A percentile compares a stretch with the other conserved stretches of the same genome.
phyloP scores from a whole-genome alignment of 2,329 filamentous ascomycete species.

The Sporothrix pallida region DNA sequence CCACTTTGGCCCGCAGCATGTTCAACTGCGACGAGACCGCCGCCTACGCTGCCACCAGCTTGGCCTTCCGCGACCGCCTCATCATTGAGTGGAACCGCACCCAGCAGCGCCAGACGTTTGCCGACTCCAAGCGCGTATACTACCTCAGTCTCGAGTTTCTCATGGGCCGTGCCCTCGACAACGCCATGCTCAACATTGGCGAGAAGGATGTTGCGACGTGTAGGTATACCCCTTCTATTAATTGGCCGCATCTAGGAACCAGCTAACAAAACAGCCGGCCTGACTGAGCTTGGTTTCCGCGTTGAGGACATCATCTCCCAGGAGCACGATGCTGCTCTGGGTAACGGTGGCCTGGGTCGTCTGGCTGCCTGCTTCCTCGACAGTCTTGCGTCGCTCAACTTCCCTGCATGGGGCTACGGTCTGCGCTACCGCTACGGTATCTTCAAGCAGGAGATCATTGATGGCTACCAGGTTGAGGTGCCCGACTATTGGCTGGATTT shows the following conservation, averaged over 20 bases:
- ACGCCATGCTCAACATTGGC: slow-evolving; percentile 96
- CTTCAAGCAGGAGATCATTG: slow-evolving; percentile 99
- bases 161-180: slow-evolving; percentile 95
- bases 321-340: slow-evolving; percentile 94
- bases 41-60: slow-evolving; percentile 86
- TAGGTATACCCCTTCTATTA: too few relatives aligned
- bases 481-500: slow-evolving; percentile 99
- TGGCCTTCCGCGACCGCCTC: slow-evolving; percentile 91
- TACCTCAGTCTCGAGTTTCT: slow-evolving; percentile 97
- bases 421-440: slow-evolving; percentile 95
- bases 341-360: slow-evolving; percentile 93
- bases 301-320: slow-evolving; percentile 95
- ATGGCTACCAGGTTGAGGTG: slow-evolving; percentile 97
- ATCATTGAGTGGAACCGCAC: slow-evolving; percentile 98
- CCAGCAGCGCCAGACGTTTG: slow-evolving; percentile 91
- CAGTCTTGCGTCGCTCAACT: slow-evolving; percentile 92
- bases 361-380: slow-evolving; percentile 97
- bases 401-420: slow-evolving; percentile 96
- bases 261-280: slow-evolving; percentile 66
- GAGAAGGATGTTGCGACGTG: slow-evolving; percentile 83
- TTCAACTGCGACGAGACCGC: slow-evolving; percentile 98
- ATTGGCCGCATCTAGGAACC: too few relatives aligned
- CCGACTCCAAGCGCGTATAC: slow-evolving; percentile 92
- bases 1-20: slow-evolving; percentile 90
- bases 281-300: slow-evolving; percentile 89